phyloP scores from a whole-genome alignment of 2,329 filamentous ascomycete genomes.

The Trichoderma sp. region DNA sequence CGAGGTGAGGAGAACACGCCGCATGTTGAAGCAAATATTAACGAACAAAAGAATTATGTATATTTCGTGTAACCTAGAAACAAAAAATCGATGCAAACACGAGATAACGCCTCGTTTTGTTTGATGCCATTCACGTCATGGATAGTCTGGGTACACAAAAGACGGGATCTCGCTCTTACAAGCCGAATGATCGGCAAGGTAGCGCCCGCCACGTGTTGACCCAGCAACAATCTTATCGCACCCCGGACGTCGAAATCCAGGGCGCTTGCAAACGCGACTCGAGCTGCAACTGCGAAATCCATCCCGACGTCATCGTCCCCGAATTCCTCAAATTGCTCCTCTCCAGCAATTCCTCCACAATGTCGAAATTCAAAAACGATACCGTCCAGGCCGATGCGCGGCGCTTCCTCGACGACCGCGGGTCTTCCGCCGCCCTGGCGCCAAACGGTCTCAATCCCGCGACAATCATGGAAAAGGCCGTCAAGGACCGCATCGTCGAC shows the following conservation, averaged over 20 bases:
- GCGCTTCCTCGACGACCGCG: slow-evolving; percentile 85
- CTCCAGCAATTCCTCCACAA: slow-evolving; percentile 21
- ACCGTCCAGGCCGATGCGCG: slow-evolving; percentile 76
- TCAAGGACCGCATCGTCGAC: slow-evolving; percentile 92
- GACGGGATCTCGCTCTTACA: background rate
- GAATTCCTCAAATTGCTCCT: slow-evolving; percentile 11
- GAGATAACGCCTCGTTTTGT: background rate
- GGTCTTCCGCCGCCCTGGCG: slow-evolving; percentile 70
- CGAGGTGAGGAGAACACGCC: slow-evolving; percentile 60
- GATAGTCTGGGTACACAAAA: background rate
- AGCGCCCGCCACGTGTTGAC: slow-evolving; percentile 31
- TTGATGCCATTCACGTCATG: background rate
- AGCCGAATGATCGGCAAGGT: background rate
- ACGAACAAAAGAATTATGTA: background rate
- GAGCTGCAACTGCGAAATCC: slow-evolving; percentile 21
- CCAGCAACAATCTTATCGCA: slow-evolving; percentile 46
- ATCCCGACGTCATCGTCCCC: slow-evolving; percentile 16
- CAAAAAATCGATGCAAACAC: background rate
- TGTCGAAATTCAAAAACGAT: slow-evolving; percentile 42
- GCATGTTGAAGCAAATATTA: slow-evolving; percentile 27
- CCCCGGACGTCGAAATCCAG: background rate
- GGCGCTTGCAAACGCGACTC: slow-evolving; percentile 17
- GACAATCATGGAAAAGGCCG: slow-evolving; percentile 93
- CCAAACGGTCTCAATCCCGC: slow-evolving; percentile 88
- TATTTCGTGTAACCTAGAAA: background rate